Percentiles rank a stretch among this genome's conserved stretches.
phyloP scores from a whole-genome alignment of 2,329 filamentous ascomycete species.

The Fusarium udum region DNA sequence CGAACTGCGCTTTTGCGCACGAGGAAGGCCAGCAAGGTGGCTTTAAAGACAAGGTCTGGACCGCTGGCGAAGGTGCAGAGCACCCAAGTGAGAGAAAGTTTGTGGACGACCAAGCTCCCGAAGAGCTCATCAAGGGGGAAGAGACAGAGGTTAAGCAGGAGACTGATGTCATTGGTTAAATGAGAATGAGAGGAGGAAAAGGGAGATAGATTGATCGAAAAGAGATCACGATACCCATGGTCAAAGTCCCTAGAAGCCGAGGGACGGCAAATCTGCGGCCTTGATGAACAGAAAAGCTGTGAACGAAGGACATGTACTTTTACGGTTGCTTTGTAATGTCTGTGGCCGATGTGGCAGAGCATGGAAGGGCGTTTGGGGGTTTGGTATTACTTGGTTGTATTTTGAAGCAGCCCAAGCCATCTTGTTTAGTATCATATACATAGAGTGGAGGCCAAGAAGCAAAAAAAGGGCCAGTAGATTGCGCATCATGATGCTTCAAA shows the following conservation, averaged over 20 bases:
- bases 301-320: slow-evolving; percentile 44
- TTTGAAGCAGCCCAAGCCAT: slow-evolving; percentile 13
- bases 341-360: slow-evolving; percentile 41
- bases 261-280: slow-evolving; percentile 19
- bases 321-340: slow-evolving; percentile 43
- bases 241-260: slow-evolving; percentile 11
- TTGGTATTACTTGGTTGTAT: slow-evolving; percentile 16
- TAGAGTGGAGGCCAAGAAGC: slow-evolving; percentile 41
- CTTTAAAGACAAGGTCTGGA: slow-evolving; percentile 93
- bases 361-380: slow-evolving; percentile 44
- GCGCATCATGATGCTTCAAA: slow-evolving; percentile 37
- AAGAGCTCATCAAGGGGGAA: slow-evolving; percentile 78
- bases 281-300: slow-evolving; percentile 31
- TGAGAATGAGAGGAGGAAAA: slow-evolving; percentile 8
- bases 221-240: slow-evolving; percentile 37
- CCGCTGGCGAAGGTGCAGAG: slow-evolving; percentile 63
- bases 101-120: slow-evolving; percentile 72
- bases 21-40: slow-evolving; percentile 87
- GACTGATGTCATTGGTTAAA: slow-evolving; percentile 51
- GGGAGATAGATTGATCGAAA: slow-evolving; percentile 27
- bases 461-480: slow-evolving; percentile 27
- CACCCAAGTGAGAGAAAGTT: slow-evolving; percentile 93
- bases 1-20: slow-evolving; percentile 89
- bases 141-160: slow-evolving; percentile 51
- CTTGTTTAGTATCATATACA: slow-evolving; percentile 39